Percentiles rank a stretch among this genome's conserved stretches.
These are phyloP conservation scores for Trifolium subterraneum DNA, from an alignment of 306 rosid genomes.

Conservation along the genomic window DNA sequence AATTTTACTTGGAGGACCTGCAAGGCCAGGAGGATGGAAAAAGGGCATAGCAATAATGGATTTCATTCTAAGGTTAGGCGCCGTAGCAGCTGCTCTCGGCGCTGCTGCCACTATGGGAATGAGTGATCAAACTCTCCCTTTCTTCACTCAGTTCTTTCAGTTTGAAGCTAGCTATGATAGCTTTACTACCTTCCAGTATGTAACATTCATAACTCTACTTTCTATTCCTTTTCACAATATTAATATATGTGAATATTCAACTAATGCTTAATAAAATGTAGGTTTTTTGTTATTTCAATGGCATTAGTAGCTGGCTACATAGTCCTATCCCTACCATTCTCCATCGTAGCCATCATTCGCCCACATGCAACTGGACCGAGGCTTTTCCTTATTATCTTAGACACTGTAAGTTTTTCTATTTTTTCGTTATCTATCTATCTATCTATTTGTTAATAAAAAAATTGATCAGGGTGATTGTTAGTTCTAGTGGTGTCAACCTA, in stretches of 20 bases:
- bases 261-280: conserved; percentile 38
- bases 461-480: not conserved
- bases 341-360: conserved; percentile 72
- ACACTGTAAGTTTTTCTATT: conserved; percentile 55
- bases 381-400: conserved; percentile 66
- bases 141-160: conserved; percentile 92
- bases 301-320: conserved; percentile 68
- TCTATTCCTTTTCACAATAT: not conserved
- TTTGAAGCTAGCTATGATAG: conserved; percentile 85
- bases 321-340: conserved; percentile 80
- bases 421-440: not conserved
- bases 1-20: conserved; percentile 12
- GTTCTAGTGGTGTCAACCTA: not conserved
- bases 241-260: not conserved
- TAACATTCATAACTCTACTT: not conserved
- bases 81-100: conserved; percentile 58
- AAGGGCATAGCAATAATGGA: conserved; percentile 71
- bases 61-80: conserved; percentile 77
- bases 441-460: not conserved
- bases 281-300: conserved; percentile 82
- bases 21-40: conserved; percentile 55
- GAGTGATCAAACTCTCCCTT: conserved; percentile 79
- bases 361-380: conserved; percentile 68
- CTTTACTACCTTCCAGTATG: conserved; percentile 77
- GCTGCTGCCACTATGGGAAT: conserved; percentile 86